Base-by-base conservation (phyloP, 2,329 filamentous ascomycete species). In the Colletotrichum shisoi region DNA sequence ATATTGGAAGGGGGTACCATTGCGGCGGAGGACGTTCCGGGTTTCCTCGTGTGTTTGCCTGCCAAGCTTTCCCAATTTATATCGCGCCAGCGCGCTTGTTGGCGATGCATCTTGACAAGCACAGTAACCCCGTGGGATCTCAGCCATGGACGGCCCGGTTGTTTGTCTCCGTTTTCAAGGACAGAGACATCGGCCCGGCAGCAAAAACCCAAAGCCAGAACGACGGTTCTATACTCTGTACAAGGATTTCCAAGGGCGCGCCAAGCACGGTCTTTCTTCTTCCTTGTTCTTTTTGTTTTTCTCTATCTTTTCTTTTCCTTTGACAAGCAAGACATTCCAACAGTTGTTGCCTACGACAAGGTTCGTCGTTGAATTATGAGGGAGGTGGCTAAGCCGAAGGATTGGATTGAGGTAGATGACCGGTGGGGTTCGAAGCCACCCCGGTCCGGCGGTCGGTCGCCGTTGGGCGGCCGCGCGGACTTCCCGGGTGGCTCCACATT, bases 21-120 rank as follows among this genome's bases (percentile, higher is more conserved):
- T 39, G 37, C 61, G 65, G 65, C 44, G 56, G 48, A 15, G 34
- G 54, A 68, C 48, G 61, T 31, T 68, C 61, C 65, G 65, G 19
- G 39, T 39, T 67, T 19, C 60, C 54, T 53, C 42, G 48, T 63
- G 60, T n/a, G 48, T 54, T 42, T 51, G 15, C 13, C 13, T 19
- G 61, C 65, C 61, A 63, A 67, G 54, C 49, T 46, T 59, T 65
- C 11, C 40, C 17, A 6, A 46, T 57, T 19, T 56, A 64, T 56
- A 60, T 52, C 40, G 15, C 13, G 11, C 11, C 3, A 1, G 7
- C 2, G 15, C 27, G 53, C 34, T 9, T 13, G 57, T 67, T 67
- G 63, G 63, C 19, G 19, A 31, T 46, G 21, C 37, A 19, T 19
- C 15, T 15, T 52, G 1, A 15, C 27, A 46, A 21, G 46, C 4